A percentile compares a stretch with the other conserved stretches of the same genome.
These are phyloP conservation scores for Cyberlindnera xylosilytica DNA, from an alignment of 805 yeast genomes.

Conservation along the genomic window DNA sequence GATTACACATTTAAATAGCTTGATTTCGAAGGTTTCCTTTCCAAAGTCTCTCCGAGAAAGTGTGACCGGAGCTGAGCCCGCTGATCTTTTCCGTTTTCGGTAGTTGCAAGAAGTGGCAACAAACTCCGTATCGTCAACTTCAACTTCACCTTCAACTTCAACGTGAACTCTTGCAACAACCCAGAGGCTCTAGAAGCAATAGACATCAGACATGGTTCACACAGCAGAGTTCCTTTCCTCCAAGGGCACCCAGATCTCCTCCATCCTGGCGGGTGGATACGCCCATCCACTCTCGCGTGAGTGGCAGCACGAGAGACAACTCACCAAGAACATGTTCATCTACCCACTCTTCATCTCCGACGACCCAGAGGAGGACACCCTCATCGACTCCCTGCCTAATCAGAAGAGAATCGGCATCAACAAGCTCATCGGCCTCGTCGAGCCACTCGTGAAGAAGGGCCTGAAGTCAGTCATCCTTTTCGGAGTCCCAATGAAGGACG, in stretches of 20 bases:
- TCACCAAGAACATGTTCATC: conserved; percentile 85
- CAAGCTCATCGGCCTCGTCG: conserved; percentile 70
- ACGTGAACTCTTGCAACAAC: neutral
- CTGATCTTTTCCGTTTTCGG: too few species aligned
- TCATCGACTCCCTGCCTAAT: conserved; percentile 78
- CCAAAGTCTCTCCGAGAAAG: too few species aligned
- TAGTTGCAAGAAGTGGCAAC: too few species aligned
- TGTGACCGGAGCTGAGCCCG: too few species aligned
- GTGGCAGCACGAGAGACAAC: conserved; percentile 88
- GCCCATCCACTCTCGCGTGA: conserved; percentile 83
- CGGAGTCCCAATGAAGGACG: conserved; percentile 81
- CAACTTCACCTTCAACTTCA: too few species aligned
- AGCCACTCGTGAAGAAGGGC: conserved; percentile 71
- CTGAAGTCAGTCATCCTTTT: conserved; percentile 81
- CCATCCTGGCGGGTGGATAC: conserved; percentile 90
- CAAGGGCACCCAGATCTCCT: conserved; percentile 59
- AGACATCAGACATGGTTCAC: conserved; percentile 44
- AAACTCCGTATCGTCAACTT: too few species aligned
- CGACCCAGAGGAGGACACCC: conserved; percentile 71
- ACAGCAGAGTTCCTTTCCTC: conserved; percentile 65
- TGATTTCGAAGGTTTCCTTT: too few species aligned
- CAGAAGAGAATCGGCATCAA: conserved; percentile 86
- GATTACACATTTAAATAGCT: too few species aligned
- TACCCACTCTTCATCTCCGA: conserved; percentile 89
- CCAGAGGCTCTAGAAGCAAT: too few species aligned